A percentile compares a stretch with the other conserved stretches of the same genome.
Evolutionary conservation across 1,284 basidiomycete genomes (phyloP).

Genomic region (Trametes pubescens): DNA sequence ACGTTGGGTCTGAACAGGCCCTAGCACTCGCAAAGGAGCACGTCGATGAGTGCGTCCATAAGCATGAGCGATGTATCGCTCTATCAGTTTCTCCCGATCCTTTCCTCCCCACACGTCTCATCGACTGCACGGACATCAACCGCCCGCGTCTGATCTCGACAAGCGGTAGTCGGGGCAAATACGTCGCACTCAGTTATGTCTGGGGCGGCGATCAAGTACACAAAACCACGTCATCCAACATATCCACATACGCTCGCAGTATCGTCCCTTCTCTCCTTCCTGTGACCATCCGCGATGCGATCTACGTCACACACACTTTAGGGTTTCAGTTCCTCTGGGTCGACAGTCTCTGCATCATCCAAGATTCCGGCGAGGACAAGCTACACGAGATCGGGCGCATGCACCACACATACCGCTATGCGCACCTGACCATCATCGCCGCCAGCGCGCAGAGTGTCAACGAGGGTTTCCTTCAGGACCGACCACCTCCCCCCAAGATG

Average conservation of each 20-base stretch:
- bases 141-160: background rate
- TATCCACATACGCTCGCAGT: background rate
- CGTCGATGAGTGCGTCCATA: background rate
- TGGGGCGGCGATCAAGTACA: conserved; percentile 1
- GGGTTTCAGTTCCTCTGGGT: conserved; percentile 1
- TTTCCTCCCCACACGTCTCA: background rate
- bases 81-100: background rate
- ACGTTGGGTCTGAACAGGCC: background rate
- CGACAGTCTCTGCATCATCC: conserved; percentile 9
- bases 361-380: conserved; percentile 8
- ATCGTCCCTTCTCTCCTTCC: background rate
- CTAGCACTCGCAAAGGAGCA: background rate
- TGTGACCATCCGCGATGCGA: conserved; percentile 1
- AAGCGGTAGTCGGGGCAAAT: background rate
- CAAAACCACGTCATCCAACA: background rate
- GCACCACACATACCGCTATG: background rate
- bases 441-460: background rate
- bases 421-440: background rate
- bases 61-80: background rate
- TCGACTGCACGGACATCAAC: conserved; percentile 1
- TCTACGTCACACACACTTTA: background rate
- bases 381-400: background rate
- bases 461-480: background rate
- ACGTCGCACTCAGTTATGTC: conserved; percentile 7
- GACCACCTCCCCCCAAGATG: background rate